Evolutionary conservation across 164 flowering plant genomes (phyloP), one percentile per base, ranked within the genome.

Genomic region (Vitis rupestris): DNA sequence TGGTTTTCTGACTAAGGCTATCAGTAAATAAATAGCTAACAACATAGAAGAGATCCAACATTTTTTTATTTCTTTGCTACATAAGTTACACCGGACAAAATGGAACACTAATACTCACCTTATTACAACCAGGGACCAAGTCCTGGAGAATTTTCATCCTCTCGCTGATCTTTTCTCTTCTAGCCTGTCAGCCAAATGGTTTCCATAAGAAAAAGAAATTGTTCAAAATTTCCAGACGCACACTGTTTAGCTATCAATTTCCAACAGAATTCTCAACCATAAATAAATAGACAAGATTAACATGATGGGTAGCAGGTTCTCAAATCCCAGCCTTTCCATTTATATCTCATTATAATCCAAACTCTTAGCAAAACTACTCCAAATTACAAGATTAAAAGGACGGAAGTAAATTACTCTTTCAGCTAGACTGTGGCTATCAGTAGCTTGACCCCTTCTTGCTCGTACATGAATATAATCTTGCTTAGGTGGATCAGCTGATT

Each of bases 381-480:
- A 30, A 48, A 68, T 23, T 59, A 56, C 15, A 60, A 17, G 12
- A 16, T 27, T 7, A 7, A 65, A 19, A 61, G 59, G 54, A 51
- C 4, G 15, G 44, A 51, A 66, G 61, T 15, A 27, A 17, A 68
- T 80, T 88, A 91, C 94, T 75, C 94, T 81, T 78, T 89, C 97
- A 6, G 97, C 94, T 44, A 91, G 79, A 74, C 97, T 91, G 78
- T 91, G 94, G 76, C 94, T 91, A 72, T 91, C 90, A n/a, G 94
- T 91, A 30, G 97, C 97, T 81, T 91, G 94, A 51, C 97, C 94
- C 75, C 94, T 74, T 70, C 97, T 84, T 23, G 97, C 97, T 77
- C 97, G 85, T 0, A 90, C 93, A 66, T 89, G 97, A 51, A 91
- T 87, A 68, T 83, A 91, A 74, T 91, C 94, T 67, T 81, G 86